A percentile compares a stretch with the other conserved stretches of the same genome.
phyloP scores from a whole-genome alignment of 345 rosid genomes.

The Murraya paniculata region DNA sequence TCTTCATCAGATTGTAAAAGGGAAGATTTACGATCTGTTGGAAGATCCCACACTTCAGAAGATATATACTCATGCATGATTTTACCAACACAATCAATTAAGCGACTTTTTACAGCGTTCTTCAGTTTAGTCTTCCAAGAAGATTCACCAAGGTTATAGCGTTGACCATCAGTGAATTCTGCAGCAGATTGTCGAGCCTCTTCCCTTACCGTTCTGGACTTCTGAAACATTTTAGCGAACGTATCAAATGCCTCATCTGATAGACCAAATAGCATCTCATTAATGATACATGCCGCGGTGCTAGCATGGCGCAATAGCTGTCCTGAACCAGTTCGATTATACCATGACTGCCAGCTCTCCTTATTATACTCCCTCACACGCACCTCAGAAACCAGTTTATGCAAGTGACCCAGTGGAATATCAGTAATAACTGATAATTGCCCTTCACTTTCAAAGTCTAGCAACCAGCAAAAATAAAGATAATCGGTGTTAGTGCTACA shows the following conservation, averaged over 20 bases:
- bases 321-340: constrained; percentile 68
- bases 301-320: constrained; percentile 77
- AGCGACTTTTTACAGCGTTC: constrained; percentile 39
- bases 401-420: constrained; percentile 65
- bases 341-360: constrained; percentile 88
- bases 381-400: constrained; percentile 66
- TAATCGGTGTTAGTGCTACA: constrained; percentile 23
- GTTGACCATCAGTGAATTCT: constrained; percentile 16
- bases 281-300: constrained; percentile 76
- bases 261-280: constrained; percentile 87
- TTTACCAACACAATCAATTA: constrained; percentile 77
- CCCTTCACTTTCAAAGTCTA: constrained; percentile 60
- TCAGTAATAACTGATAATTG: constrained; percentile 63
- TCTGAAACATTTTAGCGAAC: constrained; percentile 52
- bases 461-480: constrained; percentile 31
- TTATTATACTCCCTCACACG: constrained; percentile 57
- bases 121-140: constrained; percentile 57
- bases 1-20: constrained; percentile 36
- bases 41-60: constrained; percentile 85
- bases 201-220: constrained; percentile 35
- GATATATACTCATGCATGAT: constrained; percentile 85
- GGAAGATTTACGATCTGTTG: constrained; percentile 48
- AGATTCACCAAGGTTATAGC: constrained; percentile 21
- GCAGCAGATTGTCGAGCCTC: constrained; percentile 22
- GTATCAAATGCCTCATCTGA: constrained; percentile 57